These are phyloP conservation scores for Suhomyces taliae DNA, from an alignment of 1,139 yeast species.

Conservation along the genomic window DNA sequence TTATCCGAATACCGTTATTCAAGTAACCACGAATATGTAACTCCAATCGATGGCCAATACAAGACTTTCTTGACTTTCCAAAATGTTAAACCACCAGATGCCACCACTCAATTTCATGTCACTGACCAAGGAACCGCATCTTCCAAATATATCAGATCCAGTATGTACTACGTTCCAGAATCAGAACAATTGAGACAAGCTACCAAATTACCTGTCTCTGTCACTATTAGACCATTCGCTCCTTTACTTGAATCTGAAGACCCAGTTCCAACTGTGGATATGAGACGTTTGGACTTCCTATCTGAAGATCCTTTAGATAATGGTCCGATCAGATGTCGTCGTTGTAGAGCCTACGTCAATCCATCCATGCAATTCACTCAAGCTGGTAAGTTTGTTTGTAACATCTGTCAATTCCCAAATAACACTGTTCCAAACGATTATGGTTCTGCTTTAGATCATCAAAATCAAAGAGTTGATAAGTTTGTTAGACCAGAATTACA, in stretches of 20 bases:
- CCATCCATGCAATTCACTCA: conserved; percentile 76
- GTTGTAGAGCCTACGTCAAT: conserved; percentile 89
- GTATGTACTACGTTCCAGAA: conserved; percentile 84
- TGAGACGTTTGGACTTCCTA: conserved; percentile 34
- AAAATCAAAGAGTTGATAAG: conserved; percentile 61
- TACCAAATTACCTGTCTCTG: conserved; percentile 78
- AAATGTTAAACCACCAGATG: conserved; percentile 77
- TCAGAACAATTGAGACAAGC: conserved; percentile 68
- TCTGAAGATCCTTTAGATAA: conserved; percentile 32
- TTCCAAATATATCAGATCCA: conserved; percentile 73
- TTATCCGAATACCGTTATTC: conserved; percentile 56
- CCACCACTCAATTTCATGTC: conserved; percentile 69
- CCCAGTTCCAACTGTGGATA: conserved; percentile 69
- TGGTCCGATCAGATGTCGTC: conserved; percentile 85
- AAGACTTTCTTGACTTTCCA: conserved; percentile 67
- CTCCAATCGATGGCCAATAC: conserved; percentile 26
- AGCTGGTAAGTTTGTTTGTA: conserved; percentile 72
- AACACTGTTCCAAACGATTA: conserved; percentile 72
- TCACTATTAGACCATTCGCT: conserved; percentile 85
- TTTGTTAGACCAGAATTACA: conserved; percentile 71
- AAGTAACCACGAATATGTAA: conserved; percentile 50
- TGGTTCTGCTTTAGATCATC: conserved; percentile 58
- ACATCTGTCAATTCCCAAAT: conserved; percentile 77
- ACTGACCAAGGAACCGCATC: conserved; percentile 84
- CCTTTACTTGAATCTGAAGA: conserved; percentile 48